A percentile compares a stretch with the other conserved stretches of the same genome.
Evolutionary conservation across 73 alveolate genomes (phyloP).

Genomic region (Paramecium primaurelia): DNA sequence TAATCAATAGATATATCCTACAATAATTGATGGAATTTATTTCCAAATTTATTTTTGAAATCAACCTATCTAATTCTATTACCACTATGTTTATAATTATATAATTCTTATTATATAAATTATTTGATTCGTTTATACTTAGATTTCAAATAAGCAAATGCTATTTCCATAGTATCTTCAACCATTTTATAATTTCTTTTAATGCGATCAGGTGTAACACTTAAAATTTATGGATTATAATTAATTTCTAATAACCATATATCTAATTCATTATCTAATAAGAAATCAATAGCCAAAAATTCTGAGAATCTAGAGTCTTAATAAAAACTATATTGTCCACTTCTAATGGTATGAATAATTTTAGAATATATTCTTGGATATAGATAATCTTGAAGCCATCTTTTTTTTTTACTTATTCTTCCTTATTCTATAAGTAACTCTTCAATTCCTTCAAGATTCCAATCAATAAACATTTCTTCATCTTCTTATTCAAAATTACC

Average conservation of each 20-base stretch:
- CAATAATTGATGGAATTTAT: background rate
- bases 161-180: constrained; percentile 8
- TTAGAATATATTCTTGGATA: background rate
- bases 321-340: constrained; percentile 12
- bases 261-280: constrained; percentile 27
- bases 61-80: constrained; percentile 22
- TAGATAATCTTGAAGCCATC: background rate
- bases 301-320: constrained; percentile 18
- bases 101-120: background rate
- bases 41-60: background rate
- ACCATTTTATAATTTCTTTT: constrained; percentile 27
- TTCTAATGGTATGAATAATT: constrained; percentile 22
- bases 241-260: constrained; percentile 40
- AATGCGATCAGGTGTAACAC: constrained; percentile 39
- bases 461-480: constrained; percentile 39
- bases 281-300: constrained; percentile 23
- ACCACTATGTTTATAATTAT: background rate
- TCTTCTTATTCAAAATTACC: background rate
- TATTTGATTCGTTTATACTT: background rate
- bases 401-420: background rate
- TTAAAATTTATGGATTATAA: constrained; percentile 23
- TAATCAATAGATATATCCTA: background rate
- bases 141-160: background rate
- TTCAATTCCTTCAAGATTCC: constrained; percentile 46
- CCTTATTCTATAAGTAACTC: background rate